phyloP scores from a whole-genome alignment of 179 eudicot genomes.

The Heliamphora pulchella region DNA sequence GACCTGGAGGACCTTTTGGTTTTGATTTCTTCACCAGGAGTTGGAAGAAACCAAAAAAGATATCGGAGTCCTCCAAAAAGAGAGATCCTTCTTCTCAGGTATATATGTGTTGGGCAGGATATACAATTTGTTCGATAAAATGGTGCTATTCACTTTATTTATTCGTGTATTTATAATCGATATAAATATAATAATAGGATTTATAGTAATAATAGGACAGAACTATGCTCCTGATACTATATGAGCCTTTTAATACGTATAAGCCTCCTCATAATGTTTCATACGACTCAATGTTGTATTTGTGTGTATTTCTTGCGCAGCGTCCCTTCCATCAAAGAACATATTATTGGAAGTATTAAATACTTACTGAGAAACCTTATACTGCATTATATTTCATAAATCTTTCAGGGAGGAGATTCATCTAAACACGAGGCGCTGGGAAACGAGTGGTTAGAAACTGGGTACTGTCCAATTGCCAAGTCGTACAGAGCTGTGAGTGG shows the following conservation, averaged over 20 bases:
- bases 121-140: not conserved
- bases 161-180: too few species aligned
- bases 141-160: not conserved
- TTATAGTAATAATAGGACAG: not conserved
- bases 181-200: too few species aligned
- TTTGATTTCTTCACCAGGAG: slow-evolving; percentile 46
- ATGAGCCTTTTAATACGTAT: not conserved
- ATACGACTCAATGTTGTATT: too few species aligned
- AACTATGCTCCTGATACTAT: not conserved
- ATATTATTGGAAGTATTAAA: not conserved
- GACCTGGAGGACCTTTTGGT: slow-evolving; percentile 72
- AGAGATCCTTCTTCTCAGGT: slow-evolving; percentile 35
- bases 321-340: not conserved
- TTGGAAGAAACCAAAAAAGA: slow-evolving; percentile 47
- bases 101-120: slow-evolving; percentile 13
- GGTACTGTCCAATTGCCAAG: slow-evolving; percentile 75
- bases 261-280: too few species aligned
- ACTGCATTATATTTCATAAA: not conserved
- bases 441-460: slow-evolving; percentile 59
- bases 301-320: too few species aligned
- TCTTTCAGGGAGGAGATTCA: slow-evolving; percentile 39
- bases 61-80: slow-evolving; percentile 35
- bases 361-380: not conserved
- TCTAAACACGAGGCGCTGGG: slow-evolving; percentile 55
- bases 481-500: slow-evolving; percentile 60